Evolutionary conservation across 768 basidiomycete species (phyloP).

Genomic region (Pleurotus giganteus): DNA sequence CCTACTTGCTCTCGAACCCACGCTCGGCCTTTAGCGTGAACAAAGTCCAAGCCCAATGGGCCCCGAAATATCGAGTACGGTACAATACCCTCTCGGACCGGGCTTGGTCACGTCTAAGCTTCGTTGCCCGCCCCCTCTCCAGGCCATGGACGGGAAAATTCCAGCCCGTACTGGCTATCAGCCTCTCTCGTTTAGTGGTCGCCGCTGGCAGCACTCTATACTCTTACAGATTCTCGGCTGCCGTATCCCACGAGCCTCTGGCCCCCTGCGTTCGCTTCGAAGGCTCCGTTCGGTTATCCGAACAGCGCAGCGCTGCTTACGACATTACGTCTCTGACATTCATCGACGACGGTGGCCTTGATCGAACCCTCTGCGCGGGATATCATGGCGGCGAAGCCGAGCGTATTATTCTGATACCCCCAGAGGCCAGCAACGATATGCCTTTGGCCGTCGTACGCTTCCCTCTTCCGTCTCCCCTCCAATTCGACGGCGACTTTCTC

Average conservation of each 20-base stretch:
- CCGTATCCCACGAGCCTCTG: conserved; percentile 17
- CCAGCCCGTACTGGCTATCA: conserved; percentile 58
- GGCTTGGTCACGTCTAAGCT: conserved; percentile 48
- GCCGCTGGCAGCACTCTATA: conserved; percentile 59
- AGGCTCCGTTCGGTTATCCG: conserved; percentile 38
- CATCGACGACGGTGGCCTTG: conserved; percentile 39
- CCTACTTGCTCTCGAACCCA: conserved; percentile 46
- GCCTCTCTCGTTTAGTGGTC: conserved; percentile 52
- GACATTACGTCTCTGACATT: conserved; percentile 59
- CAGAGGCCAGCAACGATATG: conserved; percentile 8
- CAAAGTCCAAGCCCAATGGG: conserved; percentile 43
- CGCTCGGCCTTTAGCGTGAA: conserved; percentile 54
- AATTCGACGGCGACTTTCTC: conserved; percentile 42
- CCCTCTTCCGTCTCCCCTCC: conserved; percentile 21
- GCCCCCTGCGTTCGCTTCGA: conserved; percentile 49
- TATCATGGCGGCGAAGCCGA: conserved; percentile 61
- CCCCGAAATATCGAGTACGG: conserved; percentile 37
- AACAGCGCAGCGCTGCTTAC: conserved; percentile 28
- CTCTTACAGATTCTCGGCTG: conserved; percentile 48
- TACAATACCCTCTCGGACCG: conserved; percentile 53
- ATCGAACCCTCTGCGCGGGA: conserved; percentile 49
- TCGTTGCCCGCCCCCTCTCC: conserved; percentile 65
- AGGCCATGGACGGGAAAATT: conserved; percentile 54
- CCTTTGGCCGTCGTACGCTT: conserved; percentile 9
- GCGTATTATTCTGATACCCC: conserved; percentile 30